Conservation (phyloP, 2,329 filamentous ascomycete species). For the Botrytis aclada region DNA sequence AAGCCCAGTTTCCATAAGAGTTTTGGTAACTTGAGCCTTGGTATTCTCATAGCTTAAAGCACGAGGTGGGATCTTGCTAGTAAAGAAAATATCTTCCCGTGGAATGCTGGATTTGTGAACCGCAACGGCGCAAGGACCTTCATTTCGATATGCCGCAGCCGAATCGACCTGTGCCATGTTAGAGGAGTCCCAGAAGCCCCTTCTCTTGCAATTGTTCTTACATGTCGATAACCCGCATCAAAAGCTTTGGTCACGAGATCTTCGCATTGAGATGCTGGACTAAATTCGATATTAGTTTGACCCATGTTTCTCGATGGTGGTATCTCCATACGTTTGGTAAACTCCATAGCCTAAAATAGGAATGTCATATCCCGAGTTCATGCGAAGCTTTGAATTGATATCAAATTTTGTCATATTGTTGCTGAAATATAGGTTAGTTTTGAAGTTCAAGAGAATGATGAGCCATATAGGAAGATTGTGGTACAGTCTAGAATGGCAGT, state of each 20-base stretch:
- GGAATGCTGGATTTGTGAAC: conserved; percentile 51
- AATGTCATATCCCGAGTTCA: conserved; percentile 61
- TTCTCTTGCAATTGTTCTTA: conserved; percentile 33
- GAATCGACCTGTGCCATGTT: conserved; percentile 50
- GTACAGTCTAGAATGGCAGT: too few relatives aligned
- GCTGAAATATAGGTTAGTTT: background rate
- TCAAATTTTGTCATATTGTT: conserved; percentile 43
- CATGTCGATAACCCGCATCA: conserved; percentile 55
- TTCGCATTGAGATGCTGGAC: conserved; percentile 55
- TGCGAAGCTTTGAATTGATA: conserved; percentile 45
- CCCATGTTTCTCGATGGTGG: background rate
- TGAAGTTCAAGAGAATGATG: background rate
- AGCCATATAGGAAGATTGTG: background rate
- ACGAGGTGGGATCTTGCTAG: conserved; percentile 55
- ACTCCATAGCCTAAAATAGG: conserved; percentile 57
- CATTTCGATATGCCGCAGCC: conserved; percentile 56
- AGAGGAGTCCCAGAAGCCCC: background rate
- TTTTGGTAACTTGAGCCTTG: conserved; percentile 60
- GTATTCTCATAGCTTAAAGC: conserved; percentile 61
- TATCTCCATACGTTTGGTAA: conserved; percentile 40
- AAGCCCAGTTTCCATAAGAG: conserved; percentile 55
- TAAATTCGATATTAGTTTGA: conserved; percentile 33
- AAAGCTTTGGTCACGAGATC: conserved; percentile 56
- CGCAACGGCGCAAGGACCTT: conserved; percentile 51
- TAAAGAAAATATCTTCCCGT: conserved; percentile 58